A percentile compares a stretch with the other conserved stretches of the same genome.
These are phyloP conservation scores for Hypholoma sublateritium DNA, from an alignment of 768 basidiomycete genomes.

Conservation along the genomic window DNA sequence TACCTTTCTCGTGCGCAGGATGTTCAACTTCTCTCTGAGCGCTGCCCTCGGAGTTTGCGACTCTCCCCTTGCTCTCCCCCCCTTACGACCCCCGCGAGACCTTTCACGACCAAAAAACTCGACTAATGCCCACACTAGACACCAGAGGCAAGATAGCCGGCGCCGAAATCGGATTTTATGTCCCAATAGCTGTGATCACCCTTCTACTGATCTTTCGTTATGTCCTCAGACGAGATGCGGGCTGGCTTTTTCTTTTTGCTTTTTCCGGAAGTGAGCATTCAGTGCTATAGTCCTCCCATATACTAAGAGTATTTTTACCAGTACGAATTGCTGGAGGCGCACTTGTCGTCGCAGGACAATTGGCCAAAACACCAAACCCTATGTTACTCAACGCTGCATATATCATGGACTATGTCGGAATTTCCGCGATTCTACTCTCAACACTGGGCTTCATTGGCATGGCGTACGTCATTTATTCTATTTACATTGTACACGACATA, in stretches of 20 bases:
- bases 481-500: conserved; percentile 18
- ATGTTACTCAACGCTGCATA: conserved; percentile 54
- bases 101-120: conserved; percentile 19
- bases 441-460: conserved; percentile 51
- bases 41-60: conserved; percentile 1
- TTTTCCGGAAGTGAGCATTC: conserved; percentile 54
- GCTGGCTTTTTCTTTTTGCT: conserved; percentile 67
- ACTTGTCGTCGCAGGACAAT: conserved; percentile 55
- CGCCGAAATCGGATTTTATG: conserved; percentile 58
- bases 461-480: conserved; percentile 33
- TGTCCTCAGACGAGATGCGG: conserved; percentile 57
- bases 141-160: conserved; percentile 54
- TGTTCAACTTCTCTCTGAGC: conserved; percentile 17
- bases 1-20: conserved; percentile 21
- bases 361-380: conserved; percentile 33
- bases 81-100: conserved; percentile 21
- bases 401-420: conserved; percentile 44
- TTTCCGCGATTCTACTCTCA: conserved; percentile 40
- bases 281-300: background rate
- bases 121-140: conserved; percentile 41
- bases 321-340: conserved; percentile 60
- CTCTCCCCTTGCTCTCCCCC: conserved; percentile 2
- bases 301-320: conserved; percentile 19
- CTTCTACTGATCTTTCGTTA: conserved; percentile 48
- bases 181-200: conserved; percentile 50